phyloP scores from a whole-genome alignment of 257 asterid species.

The Solanum boliviense region DNA sequence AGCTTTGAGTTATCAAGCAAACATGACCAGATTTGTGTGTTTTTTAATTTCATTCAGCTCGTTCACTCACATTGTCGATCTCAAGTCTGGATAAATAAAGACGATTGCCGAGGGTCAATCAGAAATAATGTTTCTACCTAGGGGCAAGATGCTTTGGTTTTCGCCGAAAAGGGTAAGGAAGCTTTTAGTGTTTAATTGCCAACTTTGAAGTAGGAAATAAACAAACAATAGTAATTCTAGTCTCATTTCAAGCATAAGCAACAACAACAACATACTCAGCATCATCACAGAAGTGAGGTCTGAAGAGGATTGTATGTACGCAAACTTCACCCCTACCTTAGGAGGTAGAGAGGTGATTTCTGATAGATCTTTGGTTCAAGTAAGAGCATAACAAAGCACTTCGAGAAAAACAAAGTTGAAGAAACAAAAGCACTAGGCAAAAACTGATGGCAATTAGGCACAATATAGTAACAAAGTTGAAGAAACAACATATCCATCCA shows the following conservation, averaged over 20 bases:
- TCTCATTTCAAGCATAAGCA: background rate
- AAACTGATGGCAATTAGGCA: background rate
- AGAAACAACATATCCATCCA: background rate
- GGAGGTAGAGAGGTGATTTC: background rate
- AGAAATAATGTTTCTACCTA: background rate
- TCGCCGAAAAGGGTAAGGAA: background rate
- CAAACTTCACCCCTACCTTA: background rate
- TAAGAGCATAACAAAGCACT: background rate
- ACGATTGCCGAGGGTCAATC: fast-evolving
- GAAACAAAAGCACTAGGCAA: background rate
- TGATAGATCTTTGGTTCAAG: background rate
- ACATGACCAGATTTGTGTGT: background rate
- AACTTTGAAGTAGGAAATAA: background rate
- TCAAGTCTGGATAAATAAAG: fast-evolving
- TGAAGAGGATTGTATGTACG: background rate
- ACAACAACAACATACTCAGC: background rate
- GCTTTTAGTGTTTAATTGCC: background rate
- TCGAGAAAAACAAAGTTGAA: background rate
- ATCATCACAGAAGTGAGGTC: background rate
- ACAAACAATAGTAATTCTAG: background rate
- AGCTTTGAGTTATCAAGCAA: background rate
- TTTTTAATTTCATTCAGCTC: fast-evolving
- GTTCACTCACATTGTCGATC: no score
- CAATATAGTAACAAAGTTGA: background rate
- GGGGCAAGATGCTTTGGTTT: background rate